These are phyloP conservation scores for Fusarium poae DNA, from an alignment of 2,329 filamentous ascomycete genomes.

Conservation along the genomic window DNA sequence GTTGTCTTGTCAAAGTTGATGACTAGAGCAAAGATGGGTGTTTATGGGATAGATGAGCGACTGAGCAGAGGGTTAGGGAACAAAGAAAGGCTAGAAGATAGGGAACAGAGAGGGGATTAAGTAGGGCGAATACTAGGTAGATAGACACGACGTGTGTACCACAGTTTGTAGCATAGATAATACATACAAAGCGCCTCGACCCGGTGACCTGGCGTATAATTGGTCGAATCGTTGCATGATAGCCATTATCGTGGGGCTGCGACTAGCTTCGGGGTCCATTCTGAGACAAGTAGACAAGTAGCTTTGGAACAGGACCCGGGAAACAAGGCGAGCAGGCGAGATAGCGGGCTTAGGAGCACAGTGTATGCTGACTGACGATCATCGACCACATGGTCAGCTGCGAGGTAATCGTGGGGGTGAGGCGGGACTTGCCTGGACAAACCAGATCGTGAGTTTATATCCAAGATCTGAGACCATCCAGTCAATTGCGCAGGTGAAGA, in stretches of 20 bases:
- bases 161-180: slow-evolving; percentile 36
- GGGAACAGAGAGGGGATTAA: slow-evolving; percentile 35
- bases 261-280: slow-evolving; percentile 26
- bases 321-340: slow-evolving; percentile 28
- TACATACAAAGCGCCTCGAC: slow-evolving; percentile 25
- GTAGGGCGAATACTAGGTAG: slow-evolving; percentile 28
- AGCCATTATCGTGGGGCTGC: slow-evolving; percentile 37
- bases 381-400: slow-evolving; percentile 36
- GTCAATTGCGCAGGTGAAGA: slow-evolving; percentile 17
- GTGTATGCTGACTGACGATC: slow-evolving; percentile 35
- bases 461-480: slow-evolving; percentile 21
- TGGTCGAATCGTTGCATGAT: slow-evolving; percentile 25
- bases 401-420: slow-evolving; percentile 28
- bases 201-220: slow-evolving; percentile 9
- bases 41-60: slow-evolving; percentile 10
- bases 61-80: slow-evolving; percentile 21
- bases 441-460: slow-evolving; percentile 31
- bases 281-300: slow-evolving; percentile 18
- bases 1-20: slow-evolving; percentile 30
- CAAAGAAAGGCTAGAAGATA: slow-evolving; percentile 14
- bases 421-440: slow-evolving; percentile 31
- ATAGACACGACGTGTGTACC: slow-evolving; percentile 32
- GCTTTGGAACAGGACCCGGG: neutral
- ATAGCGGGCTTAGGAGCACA: slow-evolving; percentile 26
- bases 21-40: slow-evolving; percentile 26